Evolutionary conservation across 2,329 filamentous ascomycete genomes (phyloP).

Genomic region (Colletotrichum tropicale): DNA sequence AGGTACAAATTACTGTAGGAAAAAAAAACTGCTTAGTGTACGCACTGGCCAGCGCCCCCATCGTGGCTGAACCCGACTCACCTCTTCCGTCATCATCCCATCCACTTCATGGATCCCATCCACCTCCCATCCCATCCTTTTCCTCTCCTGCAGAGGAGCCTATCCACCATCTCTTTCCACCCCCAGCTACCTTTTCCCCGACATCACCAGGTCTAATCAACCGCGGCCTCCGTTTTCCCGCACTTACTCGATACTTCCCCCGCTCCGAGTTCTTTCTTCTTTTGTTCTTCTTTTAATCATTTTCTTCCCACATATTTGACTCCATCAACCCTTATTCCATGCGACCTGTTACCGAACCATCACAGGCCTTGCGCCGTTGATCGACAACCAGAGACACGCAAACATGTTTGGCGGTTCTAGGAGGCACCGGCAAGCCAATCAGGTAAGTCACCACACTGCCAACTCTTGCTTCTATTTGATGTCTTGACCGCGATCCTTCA

Average conservation of each 20-base stretch:
- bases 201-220: constrained; percentile 6
- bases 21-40: background rate
- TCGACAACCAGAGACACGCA: constrained; percentile 26
- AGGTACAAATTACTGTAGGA: background rate
- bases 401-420: constrained; percentile 56
- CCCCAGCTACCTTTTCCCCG: background rate
- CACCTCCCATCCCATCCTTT: constrained; percentile 10
- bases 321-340: background rate
- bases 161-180: constrained; percentile 1
- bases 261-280: background rate
- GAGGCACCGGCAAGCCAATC: constrained; percentile 51
- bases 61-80: constrained; percentile 13
- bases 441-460: constrained; percentile 38
- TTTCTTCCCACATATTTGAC: background rate
- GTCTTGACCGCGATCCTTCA: background rate
- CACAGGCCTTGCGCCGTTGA: constrained; percentile 25
- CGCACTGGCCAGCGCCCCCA: constrained; percentile 3
- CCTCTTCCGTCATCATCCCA: constrained; percentile 21
- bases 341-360: constrained; percentile 25
- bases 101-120: background rate
- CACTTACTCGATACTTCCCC: background rate
- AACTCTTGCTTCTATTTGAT: background rate
- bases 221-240: background rate
- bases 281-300: background rate
- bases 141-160: background rate